A percentile compares a stretch with the other conserved stretches of the same genome.
These are phyloP conservation scores for Neoarthrinium moseri DNA, from an alignment of 2,329 filamentous ascomycete species.

Conservation along the genomic window DNA sequence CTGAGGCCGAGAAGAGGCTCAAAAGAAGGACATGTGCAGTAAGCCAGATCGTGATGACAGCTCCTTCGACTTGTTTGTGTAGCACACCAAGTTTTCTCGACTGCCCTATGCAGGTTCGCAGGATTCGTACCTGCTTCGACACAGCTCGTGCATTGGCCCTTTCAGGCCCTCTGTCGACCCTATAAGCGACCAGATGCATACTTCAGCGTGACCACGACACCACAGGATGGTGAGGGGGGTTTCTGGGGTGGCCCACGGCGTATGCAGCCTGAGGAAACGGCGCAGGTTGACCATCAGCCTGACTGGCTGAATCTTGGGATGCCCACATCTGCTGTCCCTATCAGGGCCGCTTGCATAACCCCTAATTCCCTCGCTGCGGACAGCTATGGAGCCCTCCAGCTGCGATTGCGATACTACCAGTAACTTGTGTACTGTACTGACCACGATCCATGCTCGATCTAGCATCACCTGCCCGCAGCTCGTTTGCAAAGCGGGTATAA, in stretches of 20 bases:
- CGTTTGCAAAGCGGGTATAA: too few relatives aligned
- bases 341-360: too few relatives aligned
- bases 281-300: background rate
- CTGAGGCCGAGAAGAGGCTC: constrained; percentile 21
- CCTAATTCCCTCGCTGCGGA: background rate
- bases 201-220: constrained; percentile 4
- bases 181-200: constrained; percentile 3
- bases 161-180: background rate
- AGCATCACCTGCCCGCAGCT: too few relatives aligned
- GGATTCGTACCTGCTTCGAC: constrained; percentile 7
- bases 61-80: constrained; percentile 7
- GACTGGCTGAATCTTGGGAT: background rate
- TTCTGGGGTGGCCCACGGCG: background rate
- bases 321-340: background rate
- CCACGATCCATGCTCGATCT: too few relatives aligned
- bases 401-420: background rate
- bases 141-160: constrained; percentile 1
- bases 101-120: background rate
- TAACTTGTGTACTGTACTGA: too few relatives aligned
- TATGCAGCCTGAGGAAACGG: background rate
- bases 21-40: constrained; percentile 14
- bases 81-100: background rate
- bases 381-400: background rate
- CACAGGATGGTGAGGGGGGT: background rate
- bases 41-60: constrained; percentile 19